These are phyloP conservation scores for Russula brevipes DNA, from an alignment of 768 basidiomycete genomes.

Conservation along the genomic window DNA sequence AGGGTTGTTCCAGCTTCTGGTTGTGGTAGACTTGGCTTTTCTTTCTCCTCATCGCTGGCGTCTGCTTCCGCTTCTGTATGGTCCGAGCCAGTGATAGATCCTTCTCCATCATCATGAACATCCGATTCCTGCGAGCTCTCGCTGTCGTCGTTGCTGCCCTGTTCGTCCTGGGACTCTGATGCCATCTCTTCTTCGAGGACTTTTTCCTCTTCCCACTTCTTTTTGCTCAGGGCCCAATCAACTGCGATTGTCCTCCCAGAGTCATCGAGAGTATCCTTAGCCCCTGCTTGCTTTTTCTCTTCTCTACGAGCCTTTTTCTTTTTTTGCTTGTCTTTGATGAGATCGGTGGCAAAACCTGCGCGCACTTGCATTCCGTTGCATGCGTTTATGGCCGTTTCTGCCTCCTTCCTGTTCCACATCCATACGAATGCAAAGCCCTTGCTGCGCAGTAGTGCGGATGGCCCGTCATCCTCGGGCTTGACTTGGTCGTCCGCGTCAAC, in stretches of 20 bases:
- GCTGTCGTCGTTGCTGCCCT: slow-evolving; percentile 30
- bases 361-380: slow-evolving; percentile 23
- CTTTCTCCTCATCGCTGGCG: slow-evolving; percentile 28
- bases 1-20: slow-evolving; percentile 88
- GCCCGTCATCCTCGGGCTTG: slow-evolving; percentile 30
- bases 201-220: slow-evolving; percentile 78
- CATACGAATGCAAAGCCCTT: slow-evolving; percentile 95
- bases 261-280: slow-evolving; percentile 33
- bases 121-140: slow-evolving; percentile 33
- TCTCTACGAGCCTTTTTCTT: slow-evolving; percentile 35
- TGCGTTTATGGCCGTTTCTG: slow-evolving; percentile 33
- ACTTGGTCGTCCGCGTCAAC: slow-evolving; percentile 30
- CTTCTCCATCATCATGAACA: slow-evolving; percentile 39
- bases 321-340: slow-evolving; percentile 32
- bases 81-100: slow-evolving; percentile 19
- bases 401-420: slow-evolving; percentile 83
- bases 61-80: slow-evolving; percentile 40
- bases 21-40: slow-evolving; percentile 59
- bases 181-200: slow-evolving; percentile 40
- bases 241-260: slow-evolving; percentile 75
- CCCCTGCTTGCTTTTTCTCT: slow-evolving; percentile 36
- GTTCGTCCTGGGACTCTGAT: slow-evolving; percentile 35
- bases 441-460: slow-evolving; percentile 32
- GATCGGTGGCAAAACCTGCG: slow-evolving; percentile 29
- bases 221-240: slow-evolving; percentile 95